Conservation (phyloP, 768 basidiomycete species). For the Lentinula detonsa region DNA sequence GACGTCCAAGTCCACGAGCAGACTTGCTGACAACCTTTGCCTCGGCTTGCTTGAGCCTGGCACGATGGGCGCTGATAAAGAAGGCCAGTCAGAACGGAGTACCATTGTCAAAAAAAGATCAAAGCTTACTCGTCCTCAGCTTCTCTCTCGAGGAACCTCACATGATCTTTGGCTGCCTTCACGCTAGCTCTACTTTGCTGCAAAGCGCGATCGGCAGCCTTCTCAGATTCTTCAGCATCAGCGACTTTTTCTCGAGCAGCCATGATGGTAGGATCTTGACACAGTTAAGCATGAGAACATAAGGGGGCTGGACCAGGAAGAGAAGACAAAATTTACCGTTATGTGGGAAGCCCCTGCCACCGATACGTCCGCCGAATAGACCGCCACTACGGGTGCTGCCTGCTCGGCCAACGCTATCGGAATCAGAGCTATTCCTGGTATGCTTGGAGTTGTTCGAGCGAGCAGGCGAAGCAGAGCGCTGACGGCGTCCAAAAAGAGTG, state of each 20-base stretch:
- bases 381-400: slow-evolving; percentile 8
- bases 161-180: slow-evolving; percentile 29
- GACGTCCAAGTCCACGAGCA: slow-evolving; percentile 28
- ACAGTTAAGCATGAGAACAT: not conserved
- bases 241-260: slow-evolving; percentile 30
- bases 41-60: slow-evolving; percentile 32
- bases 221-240: slow-evolving; percentile 18
- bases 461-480: slow-evolving; percentile 13
- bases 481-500: slow-evolving; percentile 14
- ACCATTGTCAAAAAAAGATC: not conserved
- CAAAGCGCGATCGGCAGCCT: slow-evolving; percentile 2
- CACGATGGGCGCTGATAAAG: slow-evolving; percentile 25
- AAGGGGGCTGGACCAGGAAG: not conserved
- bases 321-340: not conserved
- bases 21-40: slow-evolving; percentile 30
- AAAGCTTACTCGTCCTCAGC: slow-evolving; percentile 31
- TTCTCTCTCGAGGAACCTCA: slow-evolving; percentile 30
- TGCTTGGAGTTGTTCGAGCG: slow-evolving; percentile 3
- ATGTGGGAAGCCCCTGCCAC: slow-evolving; percentile 5
- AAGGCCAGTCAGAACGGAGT: not conserved
- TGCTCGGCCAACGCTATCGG: slow-evolving; percentile 8
- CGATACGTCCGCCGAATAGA: slow-evolving; percentile 7
- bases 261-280: slow-evolving; percentile 26
- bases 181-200: slow-evolving; percentile 13
- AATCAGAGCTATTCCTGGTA: slow-evolving; percentile 15